A percentile compares a stretch with the other conserved stretches of the same genome.
Evolutionary conservation across 768 basidiomycete genomes (phyloP).

Genomic region (Paxillus ammoniavirescens): DNA sequence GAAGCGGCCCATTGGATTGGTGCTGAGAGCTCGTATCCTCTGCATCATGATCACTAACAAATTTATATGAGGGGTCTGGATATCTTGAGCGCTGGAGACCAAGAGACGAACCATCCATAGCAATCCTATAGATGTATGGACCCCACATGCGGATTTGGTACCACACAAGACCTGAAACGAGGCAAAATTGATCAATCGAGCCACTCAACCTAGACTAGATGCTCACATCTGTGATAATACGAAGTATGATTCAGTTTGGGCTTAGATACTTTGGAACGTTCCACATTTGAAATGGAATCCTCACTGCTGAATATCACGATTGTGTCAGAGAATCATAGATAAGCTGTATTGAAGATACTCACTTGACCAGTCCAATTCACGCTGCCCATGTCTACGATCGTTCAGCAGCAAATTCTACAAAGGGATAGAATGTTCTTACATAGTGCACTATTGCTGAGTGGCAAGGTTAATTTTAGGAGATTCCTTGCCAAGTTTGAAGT

Average conservation of each 20-base stretch:
- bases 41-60: constrained; percentile 19
- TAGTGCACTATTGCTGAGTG: constrained; percentile 3
- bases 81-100: too few species aligned
- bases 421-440: constrained; percentile 6
- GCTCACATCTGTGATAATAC: constrained; percentile 9
- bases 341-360: not conserved
- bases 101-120: constrained; percentile 16
- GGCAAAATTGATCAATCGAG: not conserved
- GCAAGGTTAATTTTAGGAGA: not conserved
- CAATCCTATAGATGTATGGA: constrained; percentile 9
- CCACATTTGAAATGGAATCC: not conserved
- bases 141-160: constrained; percentile 15
- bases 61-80: not conserved
- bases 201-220: not conserved
- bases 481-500: not conserved
- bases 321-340: not conserved
- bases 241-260: not conserved
- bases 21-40: constrained; percentile 14
- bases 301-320: constrained; percentile 11
- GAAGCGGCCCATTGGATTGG: not conserved
- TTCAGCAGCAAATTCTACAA: not conserved
- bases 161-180: constrained; percentile 11
- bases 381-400: constrained; percentile 4
- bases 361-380: constrained; percentile 10
- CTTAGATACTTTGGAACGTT: too few species aligned